These are phyloP conservation scores for Mycena indigotica DNA, from an alignment of 768 basidiomycete genomes.

Conservation along the genomic window DNA sequence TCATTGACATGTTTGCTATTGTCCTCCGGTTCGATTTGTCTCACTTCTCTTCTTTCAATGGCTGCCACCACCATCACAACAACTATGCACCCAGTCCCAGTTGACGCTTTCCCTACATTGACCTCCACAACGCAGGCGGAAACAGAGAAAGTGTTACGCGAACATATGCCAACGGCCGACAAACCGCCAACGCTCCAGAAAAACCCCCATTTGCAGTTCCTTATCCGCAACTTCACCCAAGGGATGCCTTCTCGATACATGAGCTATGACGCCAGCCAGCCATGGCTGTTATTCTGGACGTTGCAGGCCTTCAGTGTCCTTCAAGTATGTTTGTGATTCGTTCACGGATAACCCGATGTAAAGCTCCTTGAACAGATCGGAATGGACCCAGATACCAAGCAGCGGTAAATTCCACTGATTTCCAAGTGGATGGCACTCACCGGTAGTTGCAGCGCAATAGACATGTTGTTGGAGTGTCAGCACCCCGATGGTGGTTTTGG, in stretches of 20 bases:
- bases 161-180: constrained; percentile 46
- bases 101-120: constrained; percentile 61
- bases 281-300: constrained; percentile 95
- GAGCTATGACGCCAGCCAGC: constrained; percentile 90
- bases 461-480: constrained; percentile 81
- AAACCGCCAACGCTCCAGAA: constrained; percentile 51
- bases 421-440: constrained; percentile 2
- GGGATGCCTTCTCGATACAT: constrained; percentile 80
- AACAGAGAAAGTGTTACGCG: constrained; percentile 65
- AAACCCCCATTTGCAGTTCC: constrained; percentile 72
- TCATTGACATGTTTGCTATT: not conserved
- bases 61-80: constrained; percentile 4
- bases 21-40: not conserved
- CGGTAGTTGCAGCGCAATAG: constrained; percentile 58
- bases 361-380: no score
- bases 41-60: constrained; percentile 8
- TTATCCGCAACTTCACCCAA: constrained; percentile 71
- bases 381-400: constrained; percentile 75
- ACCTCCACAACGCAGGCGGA: constrained; percentile 65
- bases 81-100: constrained; percentile 40
- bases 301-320: constrained; percentile 80
- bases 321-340: no score
- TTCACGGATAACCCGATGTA: no score
- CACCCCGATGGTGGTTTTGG: constrained; percentile 89
- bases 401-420: constrained; percentile 54